These are phyloP conservation scores for Ceratocystis huliohia DNA, from an alignment of 2,329 filamentous ascomycete genomes.

Conservation along the genomic window DNA sequence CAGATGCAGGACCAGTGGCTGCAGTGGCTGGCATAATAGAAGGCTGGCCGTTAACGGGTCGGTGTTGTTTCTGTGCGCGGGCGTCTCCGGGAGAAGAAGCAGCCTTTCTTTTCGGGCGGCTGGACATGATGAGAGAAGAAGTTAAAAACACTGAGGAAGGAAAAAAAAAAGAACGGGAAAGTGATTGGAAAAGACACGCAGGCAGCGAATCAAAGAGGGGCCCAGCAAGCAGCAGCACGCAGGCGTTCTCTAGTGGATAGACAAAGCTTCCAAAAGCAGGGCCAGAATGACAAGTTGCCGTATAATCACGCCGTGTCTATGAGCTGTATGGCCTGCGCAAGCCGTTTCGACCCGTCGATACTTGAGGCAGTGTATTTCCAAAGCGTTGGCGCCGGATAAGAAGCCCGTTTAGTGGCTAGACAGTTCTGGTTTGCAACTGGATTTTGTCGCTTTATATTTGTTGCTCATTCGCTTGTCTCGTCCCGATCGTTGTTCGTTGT, in stretches of 20 bases:
- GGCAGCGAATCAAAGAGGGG: not conserved
- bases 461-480: not conserved
- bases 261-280: not conserved
- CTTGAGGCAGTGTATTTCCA: too few species aligned
- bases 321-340: too few species aligned
- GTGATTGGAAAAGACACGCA: not conserved
- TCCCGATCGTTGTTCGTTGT: not conserved
- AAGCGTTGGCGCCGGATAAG: too few species aligned
- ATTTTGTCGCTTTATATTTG: too few species aligned
- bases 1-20: not conserved
- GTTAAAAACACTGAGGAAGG: not conserved
- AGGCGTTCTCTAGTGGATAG: not conserved
- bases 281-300: too few species aligned
- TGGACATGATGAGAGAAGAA: conserved; percentile 29
- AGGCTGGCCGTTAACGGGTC: conserved; percentile 33
- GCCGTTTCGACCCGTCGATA: too few species aligned
- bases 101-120: conserved; percentile 42
- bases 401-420: too few species aligned
- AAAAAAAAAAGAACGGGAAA: not conserved
- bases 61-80: conserved; percentile 33
- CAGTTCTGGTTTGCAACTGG: too few species aligned
- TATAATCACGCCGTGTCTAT: too few species aligned
- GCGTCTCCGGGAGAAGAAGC: conserved; percentile 28
- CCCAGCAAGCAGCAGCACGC: not conserved
- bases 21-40: conserved; percentile 35